Conservation (phyloP, 306 rosid species). For the Medicago arabica region DNA sequence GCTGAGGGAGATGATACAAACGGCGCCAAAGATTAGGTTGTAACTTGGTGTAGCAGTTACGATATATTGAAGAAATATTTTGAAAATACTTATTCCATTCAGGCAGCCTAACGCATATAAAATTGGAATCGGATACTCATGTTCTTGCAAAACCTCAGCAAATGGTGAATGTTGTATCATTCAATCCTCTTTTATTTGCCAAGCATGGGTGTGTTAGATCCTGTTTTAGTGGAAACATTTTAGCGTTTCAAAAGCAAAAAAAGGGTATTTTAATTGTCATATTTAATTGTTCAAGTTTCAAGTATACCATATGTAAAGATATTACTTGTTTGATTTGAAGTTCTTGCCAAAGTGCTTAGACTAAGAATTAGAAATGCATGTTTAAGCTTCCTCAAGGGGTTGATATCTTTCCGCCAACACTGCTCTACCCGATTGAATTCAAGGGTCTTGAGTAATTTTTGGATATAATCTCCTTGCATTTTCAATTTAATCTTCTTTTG, state of each 20-base stretch:
- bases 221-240: slow-evolving; percentile 15
- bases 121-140: not conserved
- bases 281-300: not conserved
- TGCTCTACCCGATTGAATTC: not conserved
- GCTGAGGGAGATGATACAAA: slow-evolving; percentile 67
- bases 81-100: slow-evolving; percentile 2
- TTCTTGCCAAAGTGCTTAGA: not conserved
- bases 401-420: not conserved
- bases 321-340: not conserved
- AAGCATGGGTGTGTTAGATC: not conserved
- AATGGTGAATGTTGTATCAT: slow-evolving; percentile 14
- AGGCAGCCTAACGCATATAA: not conserved
- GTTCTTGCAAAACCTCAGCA: slow-evolving; percentile 10
- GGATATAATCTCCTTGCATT: not conserved
- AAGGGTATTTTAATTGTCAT: not conserved
- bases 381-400: not conserved
- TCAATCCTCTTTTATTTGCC: slow-evolving; percentile 3
- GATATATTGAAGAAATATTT: slow-evolving; percentile 11
- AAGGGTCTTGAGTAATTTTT: not conserved
- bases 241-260: slow-evolving; percentile 1
- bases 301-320: not conserved
- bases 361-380: slow-evolving; percentile 14
- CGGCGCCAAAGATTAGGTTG: slow-evolving; percentile 47
- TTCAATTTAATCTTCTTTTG: not conserved
- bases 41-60: slow-evolving; percentile 8